A percentile compares a stretch with the other conserved stretches of the same genome.
Evolutionary conservation across 2,329 filamentous ascomycete genomes (phyloP).

Genomic region (Akanthomyces lecanii): DNA sequence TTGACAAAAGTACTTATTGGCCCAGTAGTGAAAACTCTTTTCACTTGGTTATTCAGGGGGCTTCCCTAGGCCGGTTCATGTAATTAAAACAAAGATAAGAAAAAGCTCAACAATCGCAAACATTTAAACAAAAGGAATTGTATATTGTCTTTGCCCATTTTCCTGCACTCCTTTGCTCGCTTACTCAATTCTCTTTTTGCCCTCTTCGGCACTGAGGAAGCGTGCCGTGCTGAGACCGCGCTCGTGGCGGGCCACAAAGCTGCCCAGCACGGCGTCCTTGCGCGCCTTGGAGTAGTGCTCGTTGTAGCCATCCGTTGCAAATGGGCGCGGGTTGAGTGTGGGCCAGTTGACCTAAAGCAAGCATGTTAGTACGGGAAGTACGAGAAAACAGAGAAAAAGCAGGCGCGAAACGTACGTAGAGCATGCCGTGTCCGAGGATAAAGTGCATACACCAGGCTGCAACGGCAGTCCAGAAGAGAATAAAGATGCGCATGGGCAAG

Average conservation of each 20-base stretch:
- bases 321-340: constrained; percentile 84
- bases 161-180: background rate
- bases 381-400: too few relatives aligned
- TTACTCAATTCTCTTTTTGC: constrained; percentile 96
- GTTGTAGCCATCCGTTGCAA: constrained; percentile 81
- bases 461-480: constrained; percentile 70
- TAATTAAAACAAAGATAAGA: constrained; percentile 5
- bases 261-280: constrained; percentile 77
- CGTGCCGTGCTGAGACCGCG: constrained; percentile 77
- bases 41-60: background rate
- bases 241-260: constrained; percentile 66
- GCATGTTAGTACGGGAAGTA: constrained; percentile 21
- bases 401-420: constrained; percentile 68
- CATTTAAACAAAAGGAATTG: background rate
- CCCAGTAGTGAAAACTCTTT: background rate
- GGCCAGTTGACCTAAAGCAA: constrained; percentile 88
- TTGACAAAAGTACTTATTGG: background rate
- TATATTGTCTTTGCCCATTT: constrained; percentile 15
- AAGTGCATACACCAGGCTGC: constrained; percentile 71
- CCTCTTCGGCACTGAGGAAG: constrained; percentile 85
- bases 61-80: background rate
- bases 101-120: background rate
- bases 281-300: constrained; percentile 79
- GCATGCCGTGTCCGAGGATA: constrained; percentile 77
- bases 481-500: constrained; percentile 78